Conservation (phyloP, 176 grass and related monocot species). For the Musa schizocarpa region DNA sequence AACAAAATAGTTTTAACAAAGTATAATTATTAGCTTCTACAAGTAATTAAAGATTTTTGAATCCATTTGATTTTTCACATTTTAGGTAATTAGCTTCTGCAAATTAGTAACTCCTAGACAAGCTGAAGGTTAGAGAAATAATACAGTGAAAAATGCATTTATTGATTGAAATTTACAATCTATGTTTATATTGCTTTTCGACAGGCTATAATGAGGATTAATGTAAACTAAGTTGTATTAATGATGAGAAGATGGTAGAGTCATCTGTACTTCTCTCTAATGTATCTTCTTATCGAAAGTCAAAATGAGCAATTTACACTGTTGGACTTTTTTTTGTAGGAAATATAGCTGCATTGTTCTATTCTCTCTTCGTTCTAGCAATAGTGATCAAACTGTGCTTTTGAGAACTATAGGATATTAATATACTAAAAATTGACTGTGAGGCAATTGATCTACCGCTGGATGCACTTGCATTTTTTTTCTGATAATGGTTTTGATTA, state of each 20-base stretch:
- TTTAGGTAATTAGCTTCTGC: too few relatives aligned
- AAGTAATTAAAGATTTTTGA: too few relatives aligned
- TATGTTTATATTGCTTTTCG: not conserved
- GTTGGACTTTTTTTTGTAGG: not conserved
- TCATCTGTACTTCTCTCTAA: not conserved
- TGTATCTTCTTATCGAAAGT: not conserved
- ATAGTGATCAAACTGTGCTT: too few relatives aligned
- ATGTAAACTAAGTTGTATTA: not conserved
- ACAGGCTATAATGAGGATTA: too few relatives aligned
- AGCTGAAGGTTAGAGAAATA: not conserved
- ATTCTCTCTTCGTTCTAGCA: not conserved
- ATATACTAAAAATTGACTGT: not conserved
- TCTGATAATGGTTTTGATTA: slow-evolving; percentile 1
- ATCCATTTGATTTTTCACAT: too few relatives aligned
- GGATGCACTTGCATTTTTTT: not conserved
- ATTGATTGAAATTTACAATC: not conserved
- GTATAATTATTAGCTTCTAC: too few relatives aligned
- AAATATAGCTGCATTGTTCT: not conserved
- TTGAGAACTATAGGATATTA: too few relatives aligned
- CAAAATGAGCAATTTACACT: not conserved
- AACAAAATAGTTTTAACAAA: not conserved
- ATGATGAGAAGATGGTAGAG: not conserved
- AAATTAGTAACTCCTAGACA: not conserved
- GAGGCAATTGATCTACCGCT: not conserved
- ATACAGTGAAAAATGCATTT: not conserved